A percentile compares a stretch with the other conserved stretches of the same genome.
These are phyloP conservation scores for Cyclaneusma minus DNA, from an alignment of 2,329 filamentous ascomycete genomes.

Conservation along the genomic window DNA sequence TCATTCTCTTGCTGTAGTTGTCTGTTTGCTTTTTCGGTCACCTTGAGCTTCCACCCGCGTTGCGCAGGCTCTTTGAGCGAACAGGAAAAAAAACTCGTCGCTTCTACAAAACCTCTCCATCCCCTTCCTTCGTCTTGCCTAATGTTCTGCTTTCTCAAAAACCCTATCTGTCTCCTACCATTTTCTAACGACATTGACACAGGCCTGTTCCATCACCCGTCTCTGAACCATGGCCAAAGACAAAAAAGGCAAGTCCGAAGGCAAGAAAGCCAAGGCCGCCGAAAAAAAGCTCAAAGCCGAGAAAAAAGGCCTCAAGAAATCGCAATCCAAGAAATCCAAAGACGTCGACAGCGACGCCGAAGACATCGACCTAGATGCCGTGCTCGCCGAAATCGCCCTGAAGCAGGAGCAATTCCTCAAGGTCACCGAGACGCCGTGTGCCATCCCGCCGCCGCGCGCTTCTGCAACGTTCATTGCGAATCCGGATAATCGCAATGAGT, in stretches of 20 bases:
- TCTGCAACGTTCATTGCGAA: conserved; percentile 74
- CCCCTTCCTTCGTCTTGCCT: too few relatives aligned
- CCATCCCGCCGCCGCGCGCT: conserved; percentile 63
- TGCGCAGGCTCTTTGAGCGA: too few relatives aligned
- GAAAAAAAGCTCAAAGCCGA: conserved; percentile 66
- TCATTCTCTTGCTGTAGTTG: too few relatives aligned
- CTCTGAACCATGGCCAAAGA: conserved; percentile 32
- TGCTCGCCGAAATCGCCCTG: conserved; percentile 83
- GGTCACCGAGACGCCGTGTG: conserved; percentile 65
- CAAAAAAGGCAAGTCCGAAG: conserved; percentile 29
- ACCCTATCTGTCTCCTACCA: too few relatives aligned
- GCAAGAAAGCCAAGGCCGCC: conserved; percentile 36
- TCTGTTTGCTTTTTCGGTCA: too few relatives aligned
- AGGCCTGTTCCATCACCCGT: too few relatives aligned
- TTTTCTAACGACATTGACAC: too few relatives aligned
- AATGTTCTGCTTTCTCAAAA: too few relatives aligned
- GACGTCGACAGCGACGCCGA: conserved; percentile 74
- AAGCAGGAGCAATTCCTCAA: conserved; percentile 91
- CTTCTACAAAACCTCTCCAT: too few relatives aligned
- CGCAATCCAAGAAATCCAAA: conserved; percentile 54
- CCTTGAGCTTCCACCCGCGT: too few relatives aligned
- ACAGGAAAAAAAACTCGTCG: too few relatives aligned
- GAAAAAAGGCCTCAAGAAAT: conserved; percentile 80
- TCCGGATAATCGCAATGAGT: conserved; percentile 71
- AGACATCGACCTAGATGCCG: conserved; percentile 82